A percentile compares a stretch with the other conserved stretches of the same genome.
Evolutionary conservation across 192 early-diverging fungal species (phyloP).

Genomic region (Gamsiella multidivaricata): DNA sequence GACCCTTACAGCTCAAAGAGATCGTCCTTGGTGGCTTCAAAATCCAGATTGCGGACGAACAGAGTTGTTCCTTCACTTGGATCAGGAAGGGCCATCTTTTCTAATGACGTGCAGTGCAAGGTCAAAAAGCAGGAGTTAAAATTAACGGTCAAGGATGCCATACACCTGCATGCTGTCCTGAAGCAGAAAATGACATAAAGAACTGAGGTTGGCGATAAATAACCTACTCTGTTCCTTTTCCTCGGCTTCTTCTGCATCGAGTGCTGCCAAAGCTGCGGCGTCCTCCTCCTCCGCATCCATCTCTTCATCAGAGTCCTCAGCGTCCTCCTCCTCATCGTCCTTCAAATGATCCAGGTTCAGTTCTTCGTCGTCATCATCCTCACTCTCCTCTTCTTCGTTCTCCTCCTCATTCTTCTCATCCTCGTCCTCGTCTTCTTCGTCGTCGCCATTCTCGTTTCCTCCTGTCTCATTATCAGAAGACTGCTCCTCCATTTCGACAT

Average conservation of each 20-base stretch:
- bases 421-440: constrained; percentile 62
- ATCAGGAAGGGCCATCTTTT: constrained; percentile 46
- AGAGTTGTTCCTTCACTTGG: constrained; percentile 80
- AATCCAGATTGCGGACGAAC: constrained; percentile 93
- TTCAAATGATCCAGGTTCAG: constrained; percentile 50
- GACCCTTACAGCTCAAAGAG: constrained; percentile 63
- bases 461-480: constrained; percentile 55
- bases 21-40: constrained; percentile 88
- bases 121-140: background rate
- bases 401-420: constrained; percentile 47
- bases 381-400: constrained; percentile 22
- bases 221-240: constrained; percentile 48
- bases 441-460: constrained; percentile 51
- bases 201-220: no score
- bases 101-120: constrained; percentile 2
- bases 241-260: constrained; percentile 45
- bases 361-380: constrained; percentile 52
- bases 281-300: constrained; percentile 37
- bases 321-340: constrained; percentile 52
- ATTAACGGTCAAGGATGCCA: no score
- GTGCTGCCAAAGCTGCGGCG: constrained; percentile 27
- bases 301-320: constrained; percentile 47
- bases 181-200: no score
- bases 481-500: constrained; percentile 49
- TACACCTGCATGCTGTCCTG: no score